A percentile compares a stretch with the other conserved stretches of the same genome.
These are phyloP conservation scores for Fusarium nelsonii DNA, from an alignment of 2,329 filamentous ascomycete genomes.

Conservation along the genomic window DNA sequence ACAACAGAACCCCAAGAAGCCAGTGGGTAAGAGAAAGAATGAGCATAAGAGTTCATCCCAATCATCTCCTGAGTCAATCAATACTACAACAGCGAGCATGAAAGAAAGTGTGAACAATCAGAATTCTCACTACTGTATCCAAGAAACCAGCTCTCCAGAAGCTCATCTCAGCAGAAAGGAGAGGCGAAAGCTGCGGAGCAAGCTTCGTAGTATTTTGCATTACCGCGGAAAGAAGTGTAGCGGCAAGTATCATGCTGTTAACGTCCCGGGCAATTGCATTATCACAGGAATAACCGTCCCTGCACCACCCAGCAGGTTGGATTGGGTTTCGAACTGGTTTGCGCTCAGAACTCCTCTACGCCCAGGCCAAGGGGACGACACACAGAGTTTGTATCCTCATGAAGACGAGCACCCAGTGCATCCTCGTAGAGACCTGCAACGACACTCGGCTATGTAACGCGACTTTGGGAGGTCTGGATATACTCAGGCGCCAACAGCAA, in stretches of 20 bases:
- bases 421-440: background rate
- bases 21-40: no score
- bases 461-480: background rate
- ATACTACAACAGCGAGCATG: background rate
- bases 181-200: background rate
- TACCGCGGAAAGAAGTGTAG: background rate
- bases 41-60: background rate
- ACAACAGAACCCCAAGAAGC: background rate
- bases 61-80: no score
- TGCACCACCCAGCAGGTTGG: background rate
- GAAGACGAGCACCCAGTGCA: background rate
- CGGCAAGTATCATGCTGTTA: background rate
- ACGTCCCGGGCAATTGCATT: background rate
- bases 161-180: background rate
- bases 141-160: background rate
- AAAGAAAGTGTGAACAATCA: background rate
- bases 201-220: background rate
- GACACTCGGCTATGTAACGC: background rate
- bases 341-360: background rate
- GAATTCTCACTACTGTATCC: no score
- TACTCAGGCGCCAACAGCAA: background rate
- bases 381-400: background rate
- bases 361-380: background rate
- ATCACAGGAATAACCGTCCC: background rate
- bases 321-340: constrained; percentile 5